Base-by-base conservation (phyloP, 768 basidiomycete species). In the Termitomyces sp. region DNA sequence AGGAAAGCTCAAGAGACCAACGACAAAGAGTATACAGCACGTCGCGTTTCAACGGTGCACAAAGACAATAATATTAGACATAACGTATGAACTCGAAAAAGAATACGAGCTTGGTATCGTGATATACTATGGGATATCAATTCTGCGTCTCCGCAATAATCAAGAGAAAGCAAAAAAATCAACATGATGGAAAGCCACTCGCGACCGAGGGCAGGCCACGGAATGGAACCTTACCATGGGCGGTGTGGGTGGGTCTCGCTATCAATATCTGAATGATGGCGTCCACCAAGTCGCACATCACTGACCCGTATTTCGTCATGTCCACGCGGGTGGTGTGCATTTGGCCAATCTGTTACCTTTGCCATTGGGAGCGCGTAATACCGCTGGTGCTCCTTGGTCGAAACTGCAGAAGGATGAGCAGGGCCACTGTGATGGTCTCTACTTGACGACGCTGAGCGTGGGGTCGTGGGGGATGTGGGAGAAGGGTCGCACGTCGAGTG, bases 381-480 rank as follows among this genome's bases (percentile, higher is more conserved):
- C n/a, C 50, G 23, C 8, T 57, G 61, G 27, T 37, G 11, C 5
- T 61, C 60, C 21, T 65, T 63, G 1, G 5, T 29, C 16, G n/a
- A 58, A 29, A 31, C 14, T 9, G 47, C 11, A 31, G 40, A 32
- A 44, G 45, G n/a, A 52, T 41, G 43, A 21, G 34, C 3, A 43
- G n/a, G 29, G 3, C 37, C 35, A 19, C 8, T 32, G 25, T 54
- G 53, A 17, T 41, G 37, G 16, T 55, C 64, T 38, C 55, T 58
- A 31, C 62, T 65, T 54, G 75, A 73, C 31, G 65, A 60, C 21
- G 70, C 68, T 17, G 82, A 83, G 50, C 74, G 80, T 38, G 84
- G 82, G 10, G 83, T 84, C 3, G 74, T 72, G 10, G 84, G 83
- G 11, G 82, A 81, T 17, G 81, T 71, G 5, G 84, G 82, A 11